These are phyloP conservation scores for Fusarium cicatricum DNA, from an alignment of 2,329 filamentous ascomycete genomes.

Conservation along the genomic window DNA sequence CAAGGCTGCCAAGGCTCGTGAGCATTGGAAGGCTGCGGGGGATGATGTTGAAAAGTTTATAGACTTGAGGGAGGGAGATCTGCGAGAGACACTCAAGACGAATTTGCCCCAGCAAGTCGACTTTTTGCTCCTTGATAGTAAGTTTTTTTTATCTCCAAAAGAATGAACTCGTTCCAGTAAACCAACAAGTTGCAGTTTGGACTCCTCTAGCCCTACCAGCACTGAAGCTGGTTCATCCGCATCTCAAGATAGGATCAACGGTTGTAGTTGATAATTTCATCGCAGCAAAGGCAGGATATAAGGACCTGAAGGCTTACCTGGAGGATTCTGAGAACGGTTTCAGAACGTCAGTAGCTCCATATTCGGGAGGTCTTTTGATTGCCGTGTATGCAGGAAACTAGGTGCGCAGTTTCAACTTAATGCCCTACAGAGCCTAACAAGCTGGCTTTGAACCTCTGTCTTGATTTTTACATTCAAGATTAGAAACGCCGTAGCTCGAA, in stretches of 20 bases:
- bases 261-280: constrained; percentile 60
- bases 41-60: constrained; percentile 58
- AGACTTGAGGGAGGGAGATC: constrained; percentile 65
- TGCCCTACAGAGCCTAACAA: too few relatives aligned
- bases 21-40: constrained; percentile 62
- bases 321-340: constrained; percentile 57
- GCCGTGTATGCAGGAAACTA: constrained; percentile 31
- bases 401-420: too few relatives aligned
- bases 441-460: too few relatives aligned
- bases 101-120: constrained; percentile 60
- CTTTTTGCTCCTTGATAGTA: constrained; percentile 68
- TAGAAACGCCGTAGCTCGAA: background rate
- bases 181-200: constrained; percentile 57
- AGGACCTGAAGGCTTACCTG: constrained; percentile 58
- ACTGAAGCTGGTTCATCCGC: constrained; percentile 55
- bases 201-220: constrained; percentile 61
- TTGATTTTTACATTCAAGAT: too few relatives aligned
- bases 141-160: constrained; percentile 41
- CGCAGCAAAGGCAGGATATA: constrained; percentile 50
- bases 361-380: constrained; percentile 43
- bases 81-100: constrained; percentile 60
- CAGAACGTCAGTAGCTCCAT: constrained; percentile 46
- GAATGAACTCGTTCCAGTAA: background rate
- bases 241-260: constrained; percentile 55
- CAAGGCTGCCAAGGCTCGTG: constrained; percentile 61